Evolutionary conservation across 2,329 filamentous ascomycete genomes (phyloP).

Genomic region (Periconia sp.): DNA sequence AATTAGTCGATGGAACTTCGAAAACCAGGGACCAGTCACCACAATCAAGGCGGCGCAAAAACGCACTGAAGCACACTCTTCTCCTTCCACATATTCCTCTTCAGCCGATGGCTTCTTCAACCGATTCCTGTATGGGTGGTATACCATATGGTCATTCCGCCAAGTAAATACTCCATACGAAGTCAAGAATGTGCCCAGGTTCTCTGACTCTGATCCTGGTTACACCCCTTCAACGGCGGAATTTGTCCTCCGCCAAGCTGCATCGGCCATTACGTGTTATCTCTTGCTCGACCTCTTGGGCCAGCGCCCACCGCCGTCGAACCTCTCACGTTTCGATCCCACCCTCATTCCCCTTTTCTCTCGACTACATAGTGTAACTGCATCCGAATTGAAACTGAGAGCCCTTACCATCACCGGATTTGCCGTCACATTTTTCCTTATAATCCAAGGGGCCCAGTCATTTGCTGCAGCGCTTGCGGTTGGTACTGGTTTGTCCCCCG

Average conservation of each 20-base stretch:
- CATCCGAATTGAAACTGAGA: not conserved
- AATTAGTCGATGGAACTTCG: not conserved
- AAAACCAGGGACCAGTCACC: not conserved
- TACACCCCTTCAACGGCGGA: too few species aligned
- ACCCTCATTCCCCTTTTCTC: not conserved
- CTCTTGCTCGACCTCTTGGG: not conserved
- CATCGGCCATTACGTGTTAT: too few species aligned
- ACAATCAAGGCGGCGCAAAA: too few species aligned
- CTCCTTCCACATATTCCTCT: too few species aligned
- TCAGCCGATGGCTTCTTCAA: not conserved
- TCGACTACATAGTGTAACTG: not conserved
- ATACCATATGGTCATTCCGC: not conserved
- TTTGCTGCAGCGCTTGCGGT: not conserved
- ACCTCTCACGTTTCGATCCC: not conserved
- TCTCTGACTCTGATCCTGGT: not conserved
- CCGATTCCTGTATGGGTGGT: not conserved
- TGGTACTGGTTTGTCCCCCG: not conserved
- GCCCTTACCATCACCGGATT: constrained; percentile 2
- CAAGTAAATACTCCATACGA: not conserved
- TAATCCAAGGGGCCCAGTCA: constrained; percentile 2
- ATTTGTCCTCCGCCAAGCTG: too few species aligned
- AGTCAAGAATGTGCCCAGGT: not conserved
- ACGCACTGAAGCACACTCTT: too few species aligned
- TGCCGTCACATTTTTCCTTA: constrained; percentile 1
- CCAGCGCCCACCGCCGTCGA: not conserved